Conservation (phyloP, 352 stramenopile genomes). For the Phytophthora citrophthora region DNA sequence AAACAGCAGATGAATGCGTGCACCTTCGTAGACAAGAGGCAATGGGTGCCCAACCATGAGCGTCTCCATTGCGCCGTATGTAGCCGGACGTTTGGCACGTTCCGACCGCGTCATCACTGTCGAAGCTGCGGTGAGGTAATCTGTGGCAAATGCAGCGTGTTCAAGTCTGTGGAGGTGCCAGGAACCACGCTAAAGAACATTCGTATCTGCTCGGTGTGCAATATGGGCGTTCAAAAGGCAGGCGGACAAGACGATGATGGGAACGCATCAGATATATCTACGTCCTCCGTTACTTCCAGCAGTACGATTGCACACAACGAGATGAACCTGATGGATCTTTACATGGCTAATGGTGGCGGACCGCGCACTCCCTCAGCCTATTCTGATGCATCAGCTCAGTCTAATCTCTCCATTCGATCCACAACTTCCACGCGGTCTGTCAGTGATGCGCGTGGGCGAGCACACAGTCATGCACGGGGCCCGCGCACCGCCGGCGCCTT, state of each 20-base stretch:
- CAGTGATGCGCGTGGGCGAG: constrained; percentile 45
- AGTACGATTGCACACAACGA: constrained; percentile 85
- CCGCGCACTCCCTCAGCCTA: constrained; percentile 77
- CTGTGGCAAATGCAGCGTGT: constrained; percentile 87
- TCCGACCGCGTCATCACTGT: constrained; percentile 86
- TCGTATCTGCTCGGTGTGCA: constrained; percentile 85
- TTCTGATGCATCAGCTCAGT: constrained; percentile 76
- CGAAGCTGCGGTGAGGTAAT: constrained; percentile 90
- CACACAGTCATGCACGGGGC: constrained; percentile 22
- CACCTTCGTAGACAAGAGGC: constrained; percentile 82
- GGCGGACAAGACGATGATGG: constrained; percentile 41
- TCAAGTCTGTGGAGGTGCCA: constrained; percentile 82
- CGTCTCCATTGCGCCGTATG: constrained; percentile 80
- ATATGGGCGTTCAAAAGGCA: constrained; percentile 84
- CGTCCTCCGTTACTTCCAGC: constrained; percentile 79
- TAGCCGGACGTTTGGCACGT: constrained; percentile 73
- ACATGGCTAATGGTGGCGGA: constrained; percentile 57
- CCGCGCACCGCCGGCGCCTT: constrained; percentile 41
- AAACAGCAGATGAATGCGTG: constrained; percentile 89
- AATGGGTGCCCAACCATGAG: constrained; percentile 83
- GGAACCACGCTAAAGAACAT: constrained; percentile 85
- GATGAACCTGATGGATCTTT: constrained; percentile 87
- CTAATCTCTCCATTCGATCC: constrained; percentile 82
- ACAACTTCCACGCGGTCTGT: constrained; percentile 71
- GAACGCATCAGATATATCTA: constrained; percentile 78